Evolutionary conservation across 495 filamentous ascomycete species (phyloP).

Genomic region (Podospora pseudopauciseta): DNA sequence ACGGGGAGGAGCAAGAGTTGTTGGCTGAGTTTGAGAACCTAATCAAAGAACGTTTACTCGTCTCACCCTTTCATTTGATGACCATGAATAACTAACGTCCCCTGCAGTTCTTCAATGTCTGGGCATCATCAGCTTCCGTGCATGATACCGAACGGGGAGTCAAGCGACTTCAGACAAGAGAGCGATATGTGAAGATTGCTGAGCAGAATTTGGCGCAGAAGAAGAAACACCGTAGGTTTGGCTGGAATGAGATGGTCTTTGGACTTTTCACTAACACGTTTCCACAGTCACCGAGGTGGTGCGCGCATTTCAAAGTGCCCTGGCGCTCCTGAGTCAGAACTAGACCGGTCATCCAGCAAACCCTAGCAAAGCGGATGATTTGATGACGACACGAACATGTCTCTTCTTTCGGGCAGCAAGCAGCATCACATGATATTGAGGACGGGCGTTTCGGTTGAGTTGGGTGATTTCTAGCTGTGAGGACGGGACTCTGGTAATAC

Average conservation of each 20-base stretch:
- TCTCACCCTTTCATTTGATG: background rate
- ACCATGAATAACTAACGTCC: conserved; percentile 4
- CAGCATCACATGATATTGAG: background rate
- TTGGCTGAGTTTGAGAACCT: conserved; percentile 60
- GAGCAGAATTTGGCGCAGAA: conserved; percentile 66
- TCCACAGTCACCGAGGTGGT: conserved; percentile 67
- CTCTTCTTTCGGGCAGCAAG: background rate
- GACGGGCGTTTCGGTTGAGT: background rate
- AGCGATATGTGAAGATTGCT: conserved; percentile 65
- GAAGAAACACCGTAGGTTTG: conserved; percentile 65
- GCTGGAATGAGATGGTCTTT: background rate
- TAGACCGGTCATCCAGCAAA: conserved; percentile 14
- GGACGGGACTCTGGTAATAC: background rate
- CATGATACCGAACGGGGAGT: conserved; percentile 67
- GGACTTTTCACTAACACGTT: conserved; percentile 16
- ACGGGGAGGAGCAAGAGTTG: conserved; percentile 57
- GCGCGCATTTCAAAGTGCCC: conserved; percentile 73
- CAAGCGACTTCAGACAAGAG: conserved; percentile 75
- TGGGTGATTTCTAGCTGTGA: background rate
- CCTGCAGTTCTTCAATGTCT: conserved; percentile 62
- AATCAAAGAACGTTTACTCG: conserved; percentile 48
- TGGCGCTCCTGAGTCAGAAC: conserved; percentile 57
- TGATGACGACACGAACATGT: conserved; percentile 4
- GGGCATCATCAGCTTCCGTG: conserved; percentile 60
- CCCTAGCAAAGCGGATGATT: background rate